Base-by-base conservation (phyloP, 768 basidiomycete species). In the Gymnopilus junonius region DNA sequence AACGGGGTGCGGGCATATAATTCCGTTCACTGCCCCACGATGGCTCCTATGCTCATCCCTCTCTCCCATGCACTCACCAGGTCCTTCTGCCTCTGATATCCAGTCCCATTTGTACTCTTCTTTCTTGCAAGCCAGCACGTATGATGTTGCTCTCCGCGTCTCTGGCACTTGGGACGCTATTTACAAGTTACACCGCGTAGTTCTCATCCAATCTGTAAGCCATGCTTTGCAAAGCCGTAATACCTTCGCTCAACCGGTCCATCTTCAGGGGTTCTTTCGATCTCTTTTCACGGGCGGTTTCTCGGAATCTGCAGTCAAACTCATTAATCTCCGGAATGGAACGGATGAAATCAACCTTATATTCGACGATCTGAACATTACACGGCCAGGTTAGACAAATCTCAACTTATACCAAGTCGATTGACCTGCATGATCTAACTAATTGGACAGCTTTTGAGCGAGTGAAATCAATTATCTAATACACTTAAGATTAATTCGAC, bases 311-410 rank as follows among this genome's bases (percentile, higher is more conserved):
- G 71, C 76, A 8, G 65, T 71, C 50, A 64, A 76, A 31, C 71
- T 69, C n/a, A 65, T 70, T 43, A 66, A 59, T 45, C 70, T 70
- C 17, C 67, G 65, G 50, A 63, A 66, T 55, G 74, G 71, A 15
- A 70, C 80, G 2, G 85, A 89, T 56, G 83, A 88, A 63, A 84
- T 96, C 54, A 81, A 87, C 65, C 79, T 96, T 45, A 80, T 82
- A 46, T 91, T 95, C 65, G 89, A 94, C 70, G 95, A 96, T 71
- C 84, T 80, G 15, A 97, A 96, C 71, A 96, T 97, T 71, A 94
- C 94, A 8, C 83, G 94, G 67, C 85, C 93, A 73, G 92, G 92
- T 93, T 42, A 68, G 87, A 79, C 42, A 15, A 20, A 20, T 21
- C 63, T 50, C 59, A 55, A 32, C 54, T 53, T 21, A 10, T 34